Base-by-base conservation (phyloP, 306 rosid genomes). In the Vigna trinervia region DNA sequence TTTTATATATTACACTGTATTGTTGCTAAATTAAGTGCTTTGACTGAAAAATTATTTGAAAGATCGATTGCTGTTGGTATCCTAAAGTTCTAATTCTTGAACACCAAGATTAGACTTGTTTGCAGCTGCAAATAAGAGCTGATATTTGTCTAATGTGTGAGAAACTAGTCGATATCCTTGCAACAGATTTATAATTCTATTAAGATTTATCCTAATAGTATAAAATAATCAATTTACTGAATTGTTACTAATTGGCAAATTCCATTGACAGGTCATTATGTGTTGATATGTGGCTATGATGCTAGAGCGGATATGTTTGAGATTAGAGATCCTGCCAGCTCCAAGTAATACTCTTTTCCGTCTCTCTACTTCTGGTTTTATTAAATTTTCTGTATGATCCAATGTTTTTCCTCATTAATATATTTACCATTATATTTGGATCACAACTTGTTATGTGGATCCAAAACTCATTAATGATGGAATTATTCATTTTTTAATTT, bases 281-380 rank as follows among this genome's bases (percentile, higher is more conserved):
- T 95, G 11, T 81, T 95, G 88, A 88, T 95, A 77, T 92, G 99
- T 68, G 99, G 99, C 69, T 92, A 92, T 83, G 97, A 92, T 75
- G 84, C 88, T 77, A 89, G 61, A 77, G 90, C 91, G 8, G 96
- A 92, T 67, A 94, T 92, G 92, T 95, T 95, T 87, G 99, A 92
- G 89, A 95, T 95, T 73, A 89, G 99, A 89, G 98, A 95, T 91
- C 99, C 99, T 13, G 97, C 92, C 60, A 88, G 89, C 85, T 69
- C 94, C 51, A 89, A 86, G 99, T 95, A 26, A 89, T 47, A 50
- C 39, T 70, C 65, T 48, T 66, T 58, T 69, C 36, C 75, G 69
- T 75, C 63, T 50, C 75, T 58, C 52, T 36, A 71, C 71, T 52
- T 17, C 22, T 23, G 43, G 51, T 78, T 69, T 65, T 69, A 51